Base-by-base conservation (phyloP, 179 eudicot genomes). In the Amaranthus tricolor region DNA sequence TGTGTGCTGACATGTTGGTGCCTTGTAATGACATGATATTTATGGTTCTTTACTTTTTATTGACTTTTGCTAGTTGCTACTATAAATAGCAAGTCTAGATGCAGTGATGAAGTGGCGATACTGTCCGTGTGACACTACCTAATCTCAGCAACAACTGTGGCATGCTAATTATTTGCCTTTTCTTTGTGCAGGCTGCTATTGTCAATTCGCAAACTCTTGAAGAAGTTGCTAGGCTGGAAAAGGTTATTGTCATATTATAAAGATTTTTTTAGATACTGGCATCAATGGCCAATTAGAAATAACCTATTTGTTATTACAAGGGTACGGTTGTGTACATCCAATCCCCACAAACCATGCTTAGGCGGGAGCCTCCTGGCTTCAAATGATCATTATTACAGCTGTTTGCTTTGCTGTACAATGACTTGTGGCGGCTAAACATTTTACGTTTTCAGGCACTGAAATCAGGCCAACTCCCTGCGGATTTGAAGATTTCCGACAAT, bases 161-260 rank as follows among this genome's bases (percentile, higher is more conserved):
- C 19, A 17, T 65, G 65, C 58, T 67, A 31, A 67, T 53, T 21
- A n/a, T 49, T 40, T 16, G 60, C 48, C 12, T 19, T 48, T 8
- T 77, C 45, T 79, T 57, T 67, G 17, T 83, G 91, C 91, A 95
- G 99, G 97, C 99, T 87, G 99, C 99, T 64, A 95, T 95, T 70
- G 95, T 88, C 74, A 95, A 90, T 74, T 88, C 99, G 52, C 99
- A 95, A 85, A 95, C 99, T 14, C 97, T 93, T 80, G 99, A 95
- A 81, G 99, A 95, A 87, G 99, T 95, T 73, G 96, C 99, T 60
- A 89, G 96, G 83, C 99, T 95, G 77, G 99, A 93, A 77, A 85
- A 93, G 99, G 99, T 95, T 10, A 45, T 65, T 66, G 47, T 65
- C 55, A 20, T 16, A 19, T 62, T 11, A 67, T 45, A n/a, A 75